phyloP scores from a whole-genome alignment of 495 filamentous ascomycete genomes.

The Penicillium parvum region DNA sequence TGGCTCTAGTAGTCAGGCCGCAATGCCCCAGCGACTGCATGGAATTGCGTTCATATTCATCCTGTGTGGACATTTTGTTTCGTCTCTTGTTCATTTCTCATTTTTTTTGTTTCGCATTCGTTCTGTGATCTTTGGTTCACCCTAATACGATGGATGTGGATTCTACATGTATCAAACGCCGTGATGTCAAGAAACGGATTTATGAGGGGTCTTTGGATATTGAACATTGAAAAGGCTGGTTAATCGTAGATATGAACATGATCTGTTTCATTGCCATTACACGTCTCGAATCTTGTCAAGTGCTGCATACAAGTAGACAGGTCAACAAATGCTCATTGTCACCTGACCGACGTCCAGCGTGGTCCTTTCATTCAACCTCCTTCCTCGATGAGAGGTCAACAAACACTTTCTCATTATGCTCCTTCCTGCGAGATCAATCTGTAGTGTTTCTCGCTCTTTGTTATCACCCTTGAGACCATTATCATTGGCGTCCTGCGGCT shows the following conservation, averaged over 20 bases:
- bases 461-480: no score
- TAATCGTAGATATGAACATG: conserved; percentile 32
- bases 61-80: conserved; percentile 12
- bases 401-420: no score
- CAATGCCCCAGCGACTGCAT: conserved; percentile 18
- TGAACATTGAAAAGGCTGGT: conserved; percentile 27
- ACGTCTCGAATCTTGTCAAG: background rate
- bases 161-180: conserved; percentile 33
- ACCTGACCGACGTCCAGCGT: no score
- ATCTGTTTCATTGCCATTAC: conserved; percentile 10
- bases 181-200: conserved; percentile 25
- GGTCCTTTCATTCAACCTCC: no score
- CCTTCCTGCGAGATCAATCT: no score
- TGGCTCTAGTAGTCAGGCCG: background rate
- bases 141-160: conserved; percentile 44
- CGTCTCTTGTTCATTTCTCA: conserved; percentile 1
- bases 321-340: no score
- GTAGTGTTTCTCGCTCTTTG: no score
- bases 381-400: no score
- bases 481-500: no score
- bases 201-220: conserved; percentile 18
- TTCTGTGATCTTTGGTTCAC: conserved; percentile 50
- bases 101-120: conserved; percentile 17
- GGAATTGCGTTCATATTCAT: conserved; percentile 13
- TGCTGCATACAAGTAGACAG: no score